Base-by-base conservation (phyloP, 2,329 filamentous ascomycete genomes). In the Ciborinia camelliae region DNA sequence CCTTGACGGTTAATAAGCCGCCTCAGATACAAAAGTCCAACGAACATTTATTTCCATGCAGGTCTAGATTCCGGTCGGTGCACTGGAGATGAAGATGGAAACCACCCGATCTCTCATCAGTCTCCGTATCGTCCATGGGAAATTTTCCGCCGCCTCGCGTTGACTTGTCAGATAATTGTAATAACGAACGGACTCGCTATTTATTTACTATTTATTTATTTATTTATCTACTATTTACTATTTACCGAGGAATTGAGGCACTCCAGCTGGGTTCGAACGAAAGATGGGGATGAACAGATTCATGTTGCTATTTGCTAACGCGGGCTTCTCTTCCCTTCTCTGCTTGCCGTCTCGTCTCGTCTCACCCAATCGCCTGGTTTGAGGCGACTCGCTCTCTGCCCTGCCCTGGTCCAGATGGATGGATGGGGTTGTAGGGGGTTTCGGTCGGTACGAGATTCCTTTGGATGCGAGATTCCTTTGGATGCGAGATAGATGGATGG, bases 41-140 rank as follows among this genome's bases (percentile, higher is more conserved):
- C 60, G 32, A 45, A 35, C 15, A 12, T 14, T 55, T 51, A 35
- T 10, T 43, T 52, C 18, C 28, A 62, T 55, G 60, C 60, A 62
- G 60, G 60, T 54, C 60, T 62, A 54, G 60, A 62, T 62, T 28
- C n/a, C 37, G 50, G 50, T 62, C 47, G 43, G 39, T 12, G 6
- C 54, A 45, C 15, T 32, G 20, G 39, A 62, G 50, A 62, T 62
- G 20, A 54, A 47, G 47, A 45, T 62, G 39, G 50, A 54, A 62
- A 43, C 15, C n/a, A 55, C 26, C 26, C 32, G 60, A 62, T 55
- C 60, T 62, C 32, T 30, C 23, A 41, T 26, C 26, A 43, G 15
- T 43, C 37, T 43, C 3, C 20, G 18, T 26, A 35, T 26, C 35
- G 20, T 32, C 26, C 39, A 23, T 32, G 18, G n/a, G 32, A 28